Conservation (phyloP, 2,329 filamentous ascomycete genomes). For the Exophiala dermatitidis region DNA sequence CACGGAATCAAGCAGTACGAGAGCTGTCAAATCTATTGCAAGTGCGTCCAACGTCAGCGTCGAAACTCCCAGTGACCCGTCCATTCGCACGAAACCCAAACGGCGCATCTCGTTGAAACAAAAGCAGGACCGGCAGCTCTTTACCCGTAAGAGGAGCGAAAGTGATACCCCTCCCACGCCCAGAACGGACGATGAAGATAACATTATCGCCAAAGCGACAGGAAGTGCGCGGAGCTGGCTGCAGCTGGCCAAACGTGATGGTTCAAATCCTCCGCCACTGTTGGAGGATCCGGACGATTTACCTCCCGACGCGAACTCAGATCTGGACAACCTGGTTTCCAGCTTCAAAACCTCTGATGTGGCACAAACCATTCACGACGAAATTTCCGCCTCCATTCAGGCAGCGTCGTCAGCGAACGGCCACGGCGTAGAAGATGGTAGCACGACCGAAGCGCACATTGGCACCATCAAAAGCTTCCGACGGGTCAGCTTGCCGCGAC, state of each 20-base stretch:
- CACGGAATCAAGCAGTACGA: slow-evolving; percentile 76
- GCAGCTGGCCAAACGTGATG: slow-evolving; percentile 49
- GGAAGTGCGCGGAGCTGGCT: slow-evolving; percentile 52
- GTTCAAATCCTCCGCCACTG: slow-evolving; percentile 51
- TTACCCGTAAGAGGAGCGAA: slow-evolving; percentile 65
- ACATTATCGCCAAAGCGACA: slow-evolving; percentile 33
- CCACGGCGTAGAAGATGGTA: slow-evolving; percentile 48
- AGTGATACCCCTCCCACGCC: slow-evolving; percentile 52
- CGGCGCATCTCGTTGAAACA: slow-evolving; percentile 74
- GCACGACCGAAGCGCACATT: slow-evolving; percentile 34
- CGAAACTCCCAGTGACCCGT: slow-evolving; percentile 57
- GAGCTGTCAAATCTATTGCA: slow-evolving; percentile 81
- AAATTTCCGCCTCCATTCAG: slow-evolving; percentile 65
- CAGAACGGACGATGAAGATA: slow-evolving; percentile 56
- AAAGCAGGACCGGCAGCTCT: slow-evolving; percentile 84
- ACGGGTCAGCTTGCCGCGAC: slow-evolving; percentile 68
- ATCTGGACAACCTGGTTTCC: slow-evolving; percentile 72
- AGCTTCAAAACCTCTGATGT: slow-evolving; percentile 74
- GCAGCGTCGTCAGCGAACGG: slow-evolving; percentile 62
- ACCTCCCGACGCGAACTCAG: slow-evolving; percentile 58
- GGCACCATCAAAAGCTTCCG: slow-evolving; percentile 68
- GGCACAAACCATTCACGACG: slow-evolving; percentile 63
- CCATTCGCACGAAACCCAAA: slow-evolving; percentile 59
- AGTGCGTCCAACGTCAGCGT: slow-evolving; percentile 72
- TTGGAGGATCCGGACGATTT: slow-evolving; percentile 62